Base-by-base conservation (phyloP, 768 basidiomycete genomes). In the Melanogaster broomeanus region DNA sequence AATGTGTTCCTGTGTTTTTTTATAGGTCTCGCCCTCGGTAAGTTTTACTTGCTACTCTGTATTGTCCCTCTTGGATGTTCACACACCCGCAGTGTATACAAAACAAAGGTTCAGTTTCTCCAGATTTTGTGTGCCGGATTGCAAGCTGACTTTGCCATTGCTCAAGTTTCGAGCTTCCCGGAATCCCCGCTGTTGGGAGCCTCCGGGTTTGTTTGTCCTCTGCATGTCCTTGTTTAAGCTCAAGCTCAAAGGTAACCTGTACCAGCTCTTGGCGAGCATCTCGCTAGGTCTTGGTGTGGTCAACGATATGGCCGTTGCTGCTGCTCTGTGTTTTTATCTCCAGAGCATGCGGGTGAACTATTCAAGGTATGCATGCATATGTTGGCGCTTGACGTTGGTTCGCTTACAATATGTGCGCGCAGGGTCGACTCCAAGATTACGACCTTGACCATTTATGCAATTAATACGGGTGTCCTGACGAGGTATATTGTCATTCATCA, bases 401-500 rank as follows among this genome's bases (percentile, higher is more conserved):
- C 21, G 24, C 37, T 59, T 25, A 66, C 28, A 5, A 1, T 21
- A 33, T 18, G 31, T 25, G 1, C 13, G 2, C 22, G 10, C 60
- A 85, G 83, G 45, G 75, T 78, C 25, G 77, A 85, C 62, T 74
- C 80, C 1, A 66, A 85, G n/a, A 76, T 86, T 31, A 82, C 79
- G 52, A 74, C 60, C 3, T 66, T 87, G 27, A 81, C 72, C 8
- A 58, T 82, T n/a, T 84, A 84, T 51, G 83, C 84, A 15, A 67
- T 87, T 37, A 84, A 81, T 53, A 86, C 84, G 0, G 85, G 85
- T 18, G 69, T 72, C 6, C 46, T 88, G 33, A 87, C 85, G n/a
- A 82, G 81, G 85, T 80, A 59, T 44, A 52, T 57, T 38, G 4
- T 19, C 10, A 12, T 8, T 19, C 16, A 21, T 31, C 28, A 33